Base-by-base conservation (phyloP, 2,329 filamentous ascomycete genomes). In the Aspergillus tubingensis region DNA sequence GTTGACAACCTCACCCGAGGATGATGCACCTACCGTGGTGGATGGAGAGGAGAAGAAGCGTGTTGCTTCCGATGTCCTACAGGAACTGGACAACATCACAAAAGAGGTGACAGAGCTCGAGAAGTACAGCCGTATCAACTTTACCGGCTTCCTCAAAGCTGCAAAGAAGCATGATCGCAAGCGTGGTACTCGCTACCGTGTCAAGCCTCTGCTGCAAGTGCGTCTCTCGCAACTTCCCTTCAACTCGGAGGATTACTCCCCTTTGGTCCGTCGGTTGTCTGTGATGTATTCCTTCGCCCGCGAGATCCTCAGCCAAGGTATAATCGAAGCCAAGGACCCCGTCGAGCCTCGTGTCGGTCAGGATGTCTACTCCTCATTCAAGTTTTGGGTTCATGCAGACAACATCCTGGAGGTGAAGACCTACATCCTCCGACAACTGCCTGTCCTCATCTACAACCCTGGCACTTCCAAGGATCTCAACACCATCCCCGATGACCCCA, bases 101-200 rank as follows among this genome's bases (percentile, higher is more conserved):
- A 91, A 91, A 74, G 92, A 97, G 77, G 88, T 96, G 72, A 94
- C 90, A 75, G 91, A 96, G 81, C 85, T 99, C 68, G 95, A 96
- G 79, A 95, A 91, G 76, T 99, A 95, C 80, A 95, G 92, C 77
- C 91, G 89, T 65, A 89, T 97, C 80, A 99, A 99, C 80, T 99
- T 97, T 78, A 96, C 95, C 5, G 95, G 92, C 51, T 96, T 98
- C 78, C 85, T 97, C 73, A 99, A 99, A 83, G 96, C 96, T 51
- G 92, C 92, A 59, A 99, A 99, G 87, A 99, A 99, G 81, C 95
- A 99, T 79, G 95, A 99, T 78, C 91, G 95, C 67, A 96, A 94
- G 80, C 86, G 94, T 67, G 93, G 93, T 58, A 85, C 88, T 66
- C 85, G 88, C 56, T 98, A 98, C 81, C 91, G 89, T 75, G 90